Conservation (phyloP, 768 basidiomycete genomes). For the Hygrophorus pudorinus region DNA sequence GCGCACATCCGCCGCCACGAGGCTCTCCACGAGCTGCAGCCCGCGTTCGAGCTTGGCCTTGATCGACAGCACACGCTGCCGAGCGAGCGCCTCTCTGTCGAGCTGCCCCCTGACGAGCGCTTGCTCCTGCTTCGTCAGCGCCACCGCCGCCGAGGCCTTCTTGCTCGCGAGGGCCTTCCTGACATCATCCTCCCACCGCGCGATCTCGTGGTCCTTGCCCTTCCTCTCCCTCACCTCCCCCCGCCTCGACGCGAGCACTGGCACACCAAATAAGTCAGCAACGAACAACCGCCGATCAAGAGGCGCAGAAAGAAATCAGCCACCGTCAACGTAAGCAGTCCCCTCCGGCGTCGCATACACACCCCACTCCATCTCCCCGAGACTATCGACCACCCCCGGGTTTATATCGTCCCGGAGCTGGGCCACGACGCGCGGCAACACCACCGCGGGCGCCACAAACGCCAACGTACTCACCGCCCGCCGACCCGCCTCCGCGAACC, state of each 20-base stretch:
- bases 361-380: constrained; percentile 67
- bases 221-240: constrained; percentile 44
- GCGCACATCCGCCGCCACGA: constrained; percentile 41
- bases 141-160: constrained; percentile 42
- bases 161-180: constrained; percentile 77
- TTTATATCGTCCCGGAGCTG: constrained; percentile 63
- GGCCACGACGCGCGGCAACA: constrained; percentile 61
- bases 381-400: constrained; percentile 39
- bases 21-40: constrained; percentile 53
- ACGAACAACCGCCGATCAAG: neutral
- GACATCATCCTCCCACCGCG: constrained; percentile 94
- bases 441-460: constrained; percentile 64
- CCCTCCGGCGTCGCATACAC: constrained; percentile 85
- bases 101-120: constrained; percentile 79
- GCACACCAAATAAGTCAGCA: no score
- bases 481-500: constrained; percentile 61
- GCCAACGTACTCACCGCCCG: constrained; percentile 64
- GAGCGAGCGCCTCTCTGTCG: constrained; percentile 63
- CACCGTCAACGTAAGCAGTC: constrained; percentile 74
- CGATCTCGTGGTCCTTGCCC: constrained; percentile 82
- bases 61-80: constrained; percentile 45
- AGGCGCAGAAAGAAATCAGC: constrained; percentile 8
- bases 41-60: constrained; percentile 55
- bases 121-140: constrained; percentile 77
- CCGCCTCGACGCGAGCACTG: constrained; percentile 60